Base-by-base conservation (phyloP, 495 filamentous ascomycete genomes). In the Sporormia fimetaria region DNA sequence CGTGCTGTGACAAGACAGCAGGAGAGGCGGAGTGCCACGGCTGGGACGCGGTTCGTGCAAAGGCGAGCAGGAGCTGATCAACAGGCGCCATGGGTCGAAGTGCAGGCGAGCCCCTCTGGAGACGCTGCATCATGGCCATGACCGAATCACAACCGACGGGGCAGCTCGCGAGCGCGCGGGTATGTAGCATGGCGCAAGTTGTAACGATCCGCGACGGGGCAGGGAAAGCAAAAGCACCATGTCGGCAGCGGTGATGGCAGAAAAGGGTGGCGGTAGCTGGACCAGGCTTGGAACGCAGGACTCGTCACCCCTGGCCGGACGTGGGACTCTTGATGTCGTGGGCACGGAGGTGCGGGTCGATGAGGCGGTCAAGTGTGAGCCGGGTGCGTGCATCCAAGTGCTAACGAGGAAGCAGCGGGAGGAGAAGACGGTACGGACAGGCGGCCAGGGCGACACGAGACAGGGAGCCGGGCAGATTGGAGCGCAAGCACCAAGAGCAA, bases 161-260 rank as follows among this genome's bases (percentile, higher is more conserved):
- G 10, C 17, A 30, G 31, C 9, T 12, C 31, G n/a, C 26, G 29
- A 33, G 45, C 44, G 50, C 50, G 51, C 51, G 51, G 51, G 51
- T 55, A 55, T 50, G 51, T 55, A 55, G 33, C 51, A 55, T 55
- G 51, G 51, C 51, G 51, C 51, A 54, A 54, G n/a, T n/a, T n/a
- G n/a, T 37, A 42, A 37, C 40, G 45, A 47, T 50, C 37, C 33
- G 51, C 31, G 15, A 23, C 24, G 21, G 29, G 37, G 37, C 49
- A 42, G 49, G 37, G 32, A 41, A 33, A 34, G 49, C 26, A 47
- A 32, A 41, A 35, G 23, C 20, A 37, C 37, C 34, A 37, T 28
- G 27, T 10, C 38, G 24, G 24, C 47, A 29, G 44, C 31, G 27
- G 25, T 37, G 33, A 40, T 39, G 44, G 12, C 18, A 40, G 38